A percentile compares a stretch with the other conserved stretches of the same genome.
Conservation (phyloP, 768 basidiomycete species). For the Lentinula raphanica region DNA sequence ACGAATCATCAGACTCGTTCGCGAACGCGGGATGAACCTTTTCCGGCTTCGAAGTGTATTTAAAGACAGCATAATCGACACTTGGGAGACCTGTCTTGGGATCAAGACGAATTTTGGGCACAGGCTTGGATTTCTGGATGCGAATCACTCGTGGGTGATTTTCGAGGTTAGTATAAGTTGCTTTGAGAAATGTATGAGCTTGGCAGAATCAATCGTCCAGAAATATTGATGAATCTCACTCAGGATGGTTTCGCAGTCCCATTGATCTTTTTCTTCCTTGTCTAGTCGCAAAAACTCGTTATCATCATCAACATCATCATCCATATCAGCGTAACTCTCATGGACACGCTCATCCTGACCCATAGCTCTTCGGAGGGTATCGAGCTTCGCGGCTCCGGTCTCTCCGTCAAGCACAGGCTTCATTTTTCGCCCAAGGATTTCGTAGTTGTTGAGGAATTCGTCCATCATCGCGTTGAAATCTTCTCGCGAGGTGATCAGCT, state of each 20-base stretch:
- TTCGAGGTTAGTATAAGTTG: conserved; percentile 94
- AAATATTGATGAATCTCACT: conserved; percentile 47
- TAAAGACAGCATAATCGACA: conserved; percentile 26
- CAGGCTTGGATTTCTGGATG: conserved; percentile 47
- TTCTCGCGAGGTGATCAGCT: conserved; percentile 74
- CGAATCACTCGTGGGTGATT: conserved; percentile 92
- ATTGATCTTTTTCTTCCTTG: conserved; percentile 63
- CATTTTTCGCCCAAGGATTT: conserved; percentile 85
- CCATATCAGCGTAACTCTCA: conserved; percentile 34
- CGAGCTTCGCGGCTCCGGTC: conserved; percentile 72
- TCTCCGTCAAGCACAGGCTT: conserved; percentile 70
- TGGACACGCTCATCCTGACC: conserved; percentile 62
- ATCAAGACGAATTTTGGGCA: conserved; percentile 67
- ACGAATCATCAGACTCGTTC: conserved; percentile 24
- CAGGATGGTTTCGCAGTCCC: conserved; percentile 96
- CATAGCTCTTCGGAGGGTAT: conserved; percentile 71
- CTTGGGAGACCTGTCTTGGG: conserved; percentile 73
- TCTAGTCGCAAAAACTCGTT: conserved; percentile 37
- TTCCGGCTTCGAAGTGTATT: conserved; percentile 12
- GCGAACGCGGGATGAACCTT: conserved; percentile 11
- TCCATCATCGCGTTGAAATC: conserved; percentile 91
- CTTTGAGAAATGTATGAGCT: conserved; percentile 32
- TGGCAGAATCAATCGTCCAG: no score
- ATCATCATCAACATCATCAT: conserved; percentile 42
- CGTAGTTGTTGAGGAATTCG: conserved; percentile 89